phyloP scores from a whole-genome alignment of 176 grass and related monocot genomes.

The Avena eriantha region DNA sequence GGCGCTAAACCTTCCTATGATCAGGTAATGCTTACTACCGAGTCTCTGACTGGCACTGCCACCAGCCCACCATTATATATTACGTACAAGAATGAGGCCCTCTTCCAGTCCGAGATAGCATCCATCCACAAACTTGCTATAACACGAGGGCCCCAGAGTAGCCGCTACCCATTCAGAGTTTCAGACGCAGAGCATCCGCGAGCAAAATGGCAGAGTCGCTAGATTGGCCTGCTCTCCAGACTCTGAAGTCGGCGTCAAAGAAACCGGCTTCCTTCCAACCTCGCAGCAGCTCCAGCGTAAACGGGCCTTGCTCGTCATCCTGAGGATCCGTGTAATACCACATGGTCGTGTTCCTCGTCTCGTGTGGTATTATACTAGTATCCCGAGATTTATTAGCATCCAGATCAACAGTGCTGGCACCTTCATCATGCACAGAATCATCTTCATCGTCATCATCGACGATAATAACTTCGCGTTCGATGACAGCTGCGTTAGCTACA shows the following conservation, averaged over 20 bases:
- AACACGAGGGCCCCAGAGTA: background rate
- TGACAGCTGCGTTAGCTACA: constrained; percentile 3
- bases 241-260: constrained; percentile 64
- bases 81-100: constrained; percentile 9
- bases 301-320: constrained; percentile 66
- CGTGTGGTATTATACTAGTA: background rate
- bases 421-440: background rate
- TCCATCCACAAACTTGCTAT: background rate
- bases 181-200: constrained; percentile 40
- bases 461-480: constrained; percentile 16
- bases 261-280: constrained; percentile 41
- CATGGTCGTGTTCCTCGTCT: background rate
- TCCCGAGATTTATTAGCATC: constrained; percentile 20
- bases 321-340: constrained; percentile 71
- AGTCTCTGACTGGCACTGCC: background rate
- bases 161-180: background rate
- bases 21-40: background rate
- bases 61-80: background rate
- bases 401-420: constrained; percentile 22
- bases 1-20: background rate
- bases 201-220: constrained; percentile 56
- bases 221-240: constrained; percentile 66
- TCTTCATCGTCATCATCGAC: constrained; percentile 44
- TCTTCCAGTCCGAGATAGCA: background rate
- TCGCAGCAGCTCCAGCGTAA: constrained; percentile 38